Evolutionary conservation across 2,329 filamentous ascomycete species (phyloP).

Genomic region (Talaromyces marneffei): DNA sequence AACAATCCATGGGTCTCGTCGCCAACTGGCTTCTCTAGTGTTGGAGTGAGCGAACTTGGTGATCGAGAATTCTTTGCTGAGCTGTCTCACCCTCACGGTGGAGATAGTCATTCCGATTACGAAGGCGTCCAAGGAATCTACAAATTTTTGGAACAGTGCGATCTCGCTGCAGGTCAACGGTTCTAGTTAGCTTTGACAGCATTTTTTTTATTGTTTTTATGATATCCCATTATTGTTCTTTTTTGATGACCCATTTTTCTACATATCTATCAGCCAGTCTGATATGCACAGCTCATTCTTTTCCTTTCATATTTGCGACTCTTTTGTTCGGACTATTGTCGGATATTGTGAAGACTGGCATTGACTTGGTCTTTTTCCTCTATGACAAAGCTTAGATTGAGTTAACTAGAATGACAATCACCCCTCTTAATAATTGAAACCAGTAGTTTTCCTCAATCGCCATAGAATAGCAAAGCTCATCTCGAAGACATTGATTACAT

Average conservation of each 20-base stretch:
- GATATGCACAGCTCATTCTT: neutral
- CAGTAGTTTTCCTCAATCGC: neutral
- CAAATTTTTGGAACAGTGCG: slow-evolving; percentile 60
- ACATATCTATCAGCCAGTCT: neutral
- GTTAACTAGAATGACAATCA: neutral
- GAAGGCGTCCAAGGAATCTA: slow-evolving; percentile 62
- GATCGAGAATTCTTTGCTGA: slow-evolving; percentile 37
- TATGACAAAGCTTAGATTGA: neutral
- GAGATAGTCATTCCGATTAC: slow-evolving; percentile 46
- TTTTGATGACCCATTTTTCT: neutral
- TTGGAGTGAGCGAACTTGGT: slow-evolving; percentile 50
- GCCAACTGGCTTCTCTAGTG: slow-evolving; percentile 52
- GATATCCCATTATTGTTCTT: slow-evolving; percentile 8
- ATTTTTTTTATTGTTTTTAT: neutral
- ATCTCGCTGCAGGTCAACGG: slow-evolving; percentile 40
- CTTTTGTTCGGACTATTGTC: no score
- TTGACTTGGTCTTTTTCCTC: neutral
- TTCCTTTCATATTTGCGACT: neutral
- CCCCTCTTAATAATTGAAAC: neutral
- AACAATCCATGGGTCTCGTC: slow-evolving; percentile 51
- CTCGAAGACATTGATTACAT: neutral
- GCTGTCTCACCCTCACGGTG: slow-evolving; percentile 29
- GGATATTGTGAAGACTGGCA: neutral
- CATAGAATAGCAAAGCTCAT: neutral
- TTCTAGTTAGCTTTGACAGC: slow-evolving; percentile 15